Base-by-base conservation (phyloP, 768 basidiomycete species). In the Pilatotrama ljubarskyi region DNA sequence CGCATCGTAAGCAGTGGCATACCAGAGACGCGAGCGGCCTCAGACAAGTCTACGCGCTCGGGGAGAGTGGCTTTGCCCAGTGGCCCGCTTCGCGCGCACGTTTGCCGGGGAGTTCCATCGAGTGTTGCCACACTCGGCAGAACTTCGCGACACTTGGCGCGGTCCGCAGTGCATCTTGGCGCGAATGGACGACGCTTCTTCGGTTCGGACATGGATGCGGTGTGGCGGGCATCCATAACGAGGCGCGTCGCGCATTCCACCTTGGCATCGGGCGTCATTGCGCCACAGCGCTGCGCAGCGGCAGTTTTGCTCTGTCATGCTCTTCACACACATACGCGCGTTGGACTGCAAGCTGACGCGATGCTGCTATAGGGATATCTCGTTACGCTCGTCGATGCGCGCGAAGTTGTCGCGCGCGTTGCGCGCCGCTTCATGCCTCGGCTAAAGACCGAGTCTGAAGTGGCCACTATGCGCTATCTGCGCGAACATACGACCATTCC, bases 351-450 rank as follows among this genome's bases (percentile, higher is more conserved):
- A 13, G 29, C 58, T 52, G 41, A 20, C 9, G 43, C 3, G 43
- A 51, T 48, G 46, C 40, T 61, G 24, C 55, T 35, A 53, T 60
- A 92, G 90, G 91, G 89, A 29, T 93, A 92, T 75, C 80, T 91
- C 1, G 76, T 93, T 51, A 87, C 84, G 8, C 80, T 93, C 18
- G 77, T 74, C 18, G 83, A 88, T 66, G 75, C 80, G 15, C 75
- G 80, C 51, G 80, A 88, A 58, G 71, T 93, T 42, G 85, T 94
- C 8, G 90, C 88, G 6, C 84, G 91, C 38, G 89, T 93, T 22
- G 91, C 91, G 3, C 86, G 91, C 51, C 83, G 88, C 10, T 93
- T 89, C 72, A 91, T 93, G 90, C 88, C 91, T 0, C 82, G 88
- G 35, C 80, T 92, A 64, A 94, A 94, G 76, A 92, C 89, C 3